Conservation (phyloP, 495 filamentous ascomycete genomes). For the Penicillium roqueforti region DNA sequence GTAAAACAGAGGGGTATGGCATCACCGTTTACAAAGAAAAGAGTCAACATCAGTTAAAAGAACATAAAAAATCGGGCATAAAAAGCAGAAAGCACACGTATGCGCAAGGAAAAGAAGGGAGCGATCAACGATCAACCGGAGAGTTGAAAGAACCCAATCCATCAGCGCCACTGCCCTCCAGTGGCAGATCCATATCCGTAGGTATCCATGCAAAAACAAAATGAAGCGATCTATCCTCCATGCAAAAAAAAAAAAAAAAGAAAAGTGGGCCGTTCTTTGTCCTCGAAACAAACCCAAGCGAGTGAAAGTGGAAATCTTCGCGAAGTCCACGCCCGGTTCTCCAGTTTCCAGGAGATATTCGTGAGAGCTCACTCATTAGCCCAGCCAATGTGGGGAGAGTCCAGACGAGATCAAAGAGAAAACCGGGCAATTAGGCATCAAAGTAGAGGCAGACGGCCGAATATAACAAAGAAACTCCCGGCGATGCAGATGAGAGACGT, state of each 20-base stretch:
- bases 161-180: conserved; percentile 32
- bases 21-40: conserved; percentile 9
- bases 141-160: conserved; percentile 13
- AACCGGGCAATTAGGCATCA: conserved; percentile 7
- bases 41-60: conserved; percentile 9
- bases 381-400: neutral
- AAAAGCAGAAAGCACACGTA: conserved; percentile 12
- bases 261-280: conserved; percentile 7
- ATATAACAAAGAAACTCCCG: conserved; percentile 30
- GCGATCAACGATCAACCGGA: conserved; percentile 23
- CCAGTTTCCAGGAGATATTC: neutral
- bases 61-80: conserved; percentile 4
- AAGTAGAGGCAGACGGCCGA: conserved; percentile 15
- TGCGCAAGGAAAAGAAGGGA: conserved; percentile 16
- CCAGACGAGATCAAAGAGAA: neutral
- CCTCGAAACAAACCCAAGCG: conserved; percentile 3
- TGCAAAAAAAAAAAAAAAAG: conserved; percentile 16
- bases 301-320: conserved; percentile 10
- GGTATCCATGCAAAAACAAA: conserved; percentile 23
- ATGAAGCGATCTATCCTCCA: conserved; percentile 28
- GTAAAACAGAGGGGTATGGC: conserved; percentile 10
- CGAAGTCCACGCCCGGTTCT: neutral
- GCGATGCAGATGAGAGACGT: conserved; percentile 33
- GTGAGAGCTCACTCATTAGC: neutral
- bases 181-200: conserved; percentile 32